Percentiles rank a stretch among this genome's conserved stretches.
These are phyloP conservation scores for Nicotiana paniculata DNA, from an alignment of 257 asterid species.

Conservation along the genomic window DNA sequence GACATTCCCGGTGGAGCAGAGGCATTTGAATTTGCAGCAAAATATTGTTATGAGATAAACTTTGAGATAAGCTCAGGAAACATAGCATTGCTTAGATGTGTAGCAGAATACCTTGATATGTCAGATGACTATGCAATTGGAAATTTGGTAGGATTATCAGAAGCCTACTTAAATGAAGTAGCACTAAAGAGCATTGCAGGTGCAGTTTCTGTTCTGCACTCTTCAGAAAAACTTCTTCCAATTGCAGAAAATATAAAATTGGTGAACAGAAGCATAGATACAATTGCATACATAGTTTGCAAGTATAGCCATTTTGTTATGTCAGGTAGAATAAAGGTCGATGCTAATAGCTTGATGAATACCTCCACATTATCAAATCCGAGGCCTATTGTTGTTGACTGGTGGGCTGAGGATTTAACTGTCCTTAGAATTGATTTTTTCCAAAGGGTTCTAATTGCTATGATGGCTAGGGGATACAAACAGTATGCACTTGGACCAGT, in stretches of 20 bases:
- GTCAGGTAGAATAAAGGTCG: conserved; percentile 13
- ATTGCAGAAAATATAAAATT: conserved; percentile 64
- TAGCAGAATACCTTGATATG: conserved; percentile 73
- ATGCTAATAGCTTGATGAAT: conserved; percentile 25
- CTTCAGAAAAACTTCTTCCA: conserved; percentile 56
- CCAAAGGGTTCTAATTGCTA: conserved; percentile 66
- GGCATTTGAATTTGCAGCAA: conserved; percentile 78
- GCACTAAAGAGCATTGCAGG: conserved; percentile 67
- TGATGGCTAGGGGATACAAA: conserved; percentile 72
- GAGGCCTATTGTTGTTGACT: conserved; percentile 49
- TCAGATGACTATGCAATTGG: conserved; percentile 65
- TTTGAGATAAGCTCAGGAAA: conserved; percentile 63
- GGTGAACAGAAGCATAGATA: conserved; percentile 66
- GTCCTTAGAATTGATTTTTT: conserved; percentile 65
- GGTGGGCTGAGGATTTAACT: conserved; percentile 88
- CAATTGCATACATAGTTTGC: conserved; percentile 56
- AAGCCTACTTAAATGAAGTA: conserved; percentile 57
- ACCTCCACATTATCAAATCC: conserved; percentile 21
- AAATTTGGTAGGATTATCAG: conserved; percentile 56
- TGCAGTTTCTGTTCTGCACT: conserved; percentile 58
- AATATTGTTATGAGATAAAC: conserved; percentile 74
- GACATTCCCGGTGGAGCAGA: conserved; percentile 77
- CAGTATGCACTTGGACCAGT: conserved; percentile 71
- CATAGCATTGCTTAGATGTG: conserved; percentile 67
- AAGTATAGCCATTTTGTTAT: conserved; percentile 50